A percentile compares a stretch with the other conserved stretches of the same genome.
Conservation (phyloP, 73 alveolate species). For the Urostyla sp. region DNA sequence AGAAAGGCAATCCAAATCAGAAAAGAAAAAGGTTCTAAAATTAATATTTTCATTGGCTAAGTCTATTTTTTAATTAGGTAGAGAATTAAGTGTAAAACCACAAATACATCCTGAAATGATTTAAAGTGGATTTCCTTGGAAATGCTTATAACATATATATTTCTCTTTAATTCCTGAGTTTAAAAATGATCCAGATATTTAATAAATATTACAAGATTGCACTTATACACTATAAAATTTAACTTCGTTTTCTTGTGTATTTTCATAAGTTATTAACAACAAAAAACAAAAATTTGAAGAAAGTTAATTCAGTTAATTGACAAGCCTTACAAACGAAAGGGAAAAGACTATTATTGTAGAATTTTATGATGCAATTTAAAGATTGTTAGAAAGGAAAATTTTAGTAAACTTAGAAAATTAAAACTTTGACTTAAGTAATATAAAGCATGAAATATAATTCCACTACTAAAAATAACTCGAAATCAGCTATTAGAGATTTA, state of each 20-base stretch:
- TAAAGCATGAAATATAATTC: too few relatives aligned
- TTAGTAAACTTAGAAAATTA: too few relatives aligned
- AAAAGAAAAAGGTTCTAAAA: neutral
- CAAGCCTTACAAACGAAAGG: neutral
- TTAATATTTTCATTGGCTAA: neutral
- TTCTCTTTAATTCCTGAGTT: neutral
- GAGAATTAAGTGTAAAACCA: neutral
- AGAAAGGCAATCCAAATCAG: neutral
- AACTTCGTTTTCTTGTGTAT: conserved; percentile 34
- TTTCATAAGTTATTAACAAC: conserved; percentile 39
- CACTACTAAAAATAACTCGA: too few relatives aligned
- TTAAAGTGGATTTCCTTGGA: conserved; percentile 39
- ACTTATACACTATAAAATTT: conserved; percentile 2
- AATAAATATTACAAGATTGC: neutral
- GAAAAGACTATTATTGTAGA: conserved; percentile 26
- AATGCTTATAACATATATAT: conserved; percentile 27
- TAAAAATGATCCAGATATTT: neutral
- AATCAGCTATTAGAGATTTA: conserved; percentile 10
- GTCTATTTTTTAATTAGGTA: neutral
- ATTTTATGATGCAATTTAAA: conserved; percentile 15
- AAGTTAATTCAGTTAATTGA: neutral
- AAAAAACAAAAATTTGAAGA: conserved; percentile 1
- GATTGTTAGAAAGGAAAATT: conserved; percentile 19
- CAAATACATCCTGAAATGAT: conserved; percentile 26
- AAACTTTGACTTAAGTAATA: too few relatives aligned